A percentile compares a stretch with the other conserved stretches of the same genome.
These are phyloP conservation scores for Limnanthes douglasii DNA, from an alignment of 345 rosid species.

Conservation along the genomic window DNA sequence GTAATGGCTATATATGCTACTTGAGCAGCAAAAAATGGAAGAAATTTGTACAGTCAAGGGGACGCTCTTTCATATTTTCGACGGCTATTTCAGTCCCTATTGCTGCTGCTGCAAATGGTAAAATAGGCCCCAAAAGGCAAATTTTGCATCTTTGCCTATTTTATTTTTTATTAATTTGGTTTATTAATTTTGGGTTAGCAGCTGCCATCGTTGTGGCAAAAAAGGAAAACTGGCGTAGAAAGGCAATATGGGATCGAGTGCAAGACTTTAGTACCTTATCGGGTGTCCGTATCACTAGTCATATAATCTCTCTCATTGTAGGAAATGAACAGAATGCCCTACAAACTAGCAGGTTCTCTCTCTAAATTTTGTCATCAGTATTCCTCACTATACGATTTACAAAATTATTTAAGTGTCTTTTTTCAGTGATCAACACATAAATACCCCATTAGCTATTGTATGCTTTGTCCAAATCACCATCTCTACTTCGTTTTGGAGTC, in stretches of 20 bases:
- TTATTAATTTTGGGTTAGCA: slow-evolving; percentile 17
- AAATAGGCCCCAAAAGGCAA: neutral
- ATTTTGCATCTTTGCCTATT: slow-evolving; percentile 1
- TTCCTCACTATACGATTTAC: no score
- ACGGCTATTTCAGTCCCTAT: slow-evolving; percentile 67
- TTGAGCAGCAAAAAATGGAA: slow-evolving; percentile 74
- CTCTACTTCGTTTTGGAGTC: no score
- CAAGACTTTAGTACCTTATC: slow-evolving; percentile 48
- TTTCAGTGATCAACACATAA: slow-evolving; percentile 1
- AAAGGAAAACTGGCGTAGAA: slow-evolving; percentile 82
- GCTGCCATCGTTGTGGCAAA: slow-evolving; percentile 81
- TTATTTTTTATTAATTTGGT: no score
- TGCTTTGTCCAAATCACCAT: no score
- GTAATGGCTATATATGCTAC: no score
- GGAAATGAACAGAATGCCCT: slow-evolving; percentile 86
- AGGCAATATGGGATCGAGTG: slow-evolving; percentile 69
- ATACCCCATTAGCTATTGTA: no score
- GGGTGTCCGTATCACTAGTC: slow-evolving; percentile 65
- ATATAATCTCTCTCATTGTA: slow-evolving; percentile 68
- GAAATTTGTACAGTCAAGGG: slow-evolving; percentile 79
- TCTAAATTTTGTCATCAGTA: no score
- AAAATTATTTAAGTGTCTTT: no score
- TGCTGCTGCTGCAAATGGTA: slow-evolving; percentile 83
- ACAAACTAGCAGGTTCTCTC: slow-evolving; percentile 57
- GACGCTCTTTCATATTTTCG: slow-evolving; percentile 88